Conservation (phyloP, 2,329 filamentous ascomycete species). For the Parastagonospora avenae region DNA sequence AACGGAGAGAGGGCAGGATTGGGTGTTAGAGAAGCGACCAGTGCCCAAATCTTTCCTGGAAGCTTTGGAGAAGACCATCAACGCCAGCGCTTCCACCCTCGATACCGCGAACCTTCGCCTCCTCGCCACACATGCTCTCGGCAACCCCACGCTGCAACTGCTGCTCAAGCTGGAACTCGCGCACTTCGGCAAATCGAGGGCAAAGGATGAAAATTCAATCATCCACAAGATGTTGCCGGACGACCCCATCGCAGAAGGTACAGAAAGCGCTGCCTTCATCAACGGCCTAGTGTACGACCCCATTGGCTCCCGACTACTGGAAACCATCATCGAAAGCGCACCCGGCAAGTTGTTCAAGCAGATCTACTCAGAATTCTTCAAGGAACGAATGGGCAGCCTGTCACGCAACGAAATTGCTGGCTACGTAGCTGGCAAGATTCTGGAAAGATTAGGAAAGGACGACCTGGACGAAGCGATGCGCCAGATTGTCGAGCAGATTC, state of each 20-base stretch:
- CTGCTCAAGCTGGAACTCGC: conserved; percentile 85
- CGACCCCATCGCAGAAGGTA: conserved; percentile 73
- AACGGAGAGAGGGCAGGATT: conserved; percentile 54
- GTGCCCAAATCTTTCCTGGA: conserved; percentile 80
- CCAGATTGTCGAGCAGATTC: conserved; percentile 73
- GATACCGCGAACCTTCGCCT: conserved; percentile 81
- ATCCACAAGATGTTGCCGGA: conserved; percentile 80
- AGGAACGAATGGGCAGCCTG: conserved; percentile 76
- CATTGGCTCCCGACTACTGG: conserved; percentile 86
- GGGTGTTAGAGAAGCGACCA: conserved; percentile 47
- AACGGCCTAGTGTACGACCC: conserved; percentile 87
- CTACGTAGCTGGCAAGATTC: conserved; percentile 81
- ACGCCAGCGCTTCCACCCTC: conserved; percentile 73
- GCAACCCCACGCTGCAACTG: conserved; percentile 91
- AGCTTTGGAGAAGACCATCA: conserved; percentile 81
- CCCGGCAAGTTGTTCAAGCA: conserved; percentile 91
- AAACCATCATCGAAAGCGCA: conserved; percentile 79
- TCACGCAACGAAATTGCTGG: conserved; percentile 88
- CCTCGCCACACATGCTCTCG: conserved; percentile 85
- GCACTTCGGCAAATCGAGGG: conserved; percentile 70
- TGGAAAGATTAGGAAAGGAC: conserved; percentile 85
- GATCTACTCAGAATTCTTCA: conserved; percentile 80
- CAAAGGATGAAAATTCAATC: conserved; percentile 69
- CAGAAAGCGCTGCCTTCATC: conserved; percentile 78
- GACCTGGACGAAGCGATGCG: conserved; percentile 77